phyloP scores from a whole-genome alignment of 495 filamentous ascomycete species.

The Rusavskia elegans region DNA sequence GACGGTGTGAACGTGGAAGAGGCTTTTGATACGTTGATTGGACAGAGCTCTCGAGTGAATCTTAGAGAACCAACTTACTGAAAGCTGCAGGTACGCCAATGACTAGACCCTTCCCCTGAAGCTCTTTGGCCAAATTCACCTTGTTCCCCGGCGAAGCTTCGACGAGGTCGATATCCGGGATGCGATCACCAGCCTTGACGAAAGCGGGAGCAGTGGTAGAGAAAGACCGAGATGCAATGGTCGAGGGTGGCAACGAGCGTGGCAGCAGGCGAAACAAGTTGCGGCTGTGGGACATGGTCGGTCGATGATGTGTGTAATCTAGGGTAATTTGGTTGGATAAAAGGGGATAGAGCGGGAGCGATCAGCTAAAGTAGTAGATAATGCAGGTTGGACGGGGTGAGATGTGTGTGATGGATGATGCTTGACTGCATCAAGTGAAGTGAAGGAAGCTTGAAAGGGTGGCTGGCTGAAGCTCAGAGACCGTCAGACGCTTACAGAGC shows the following conservation, averaged over 20 bases:
- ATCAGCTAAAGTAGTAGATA: background rate
- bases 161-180: conserved; percentile 47
- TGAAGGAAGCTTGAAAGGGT: background rate
- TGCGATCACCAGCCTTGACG: conserved; percentile 42
- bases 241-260: background rate
- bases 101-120: conserved; percentile 58
- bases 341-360: background rate
- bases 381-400: background rate
- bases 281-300: conserved; percentile 5
- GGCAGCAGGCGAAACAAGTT: background rate
- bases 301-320: background rate
- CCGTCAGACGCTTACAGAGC: too few relatives aligned
- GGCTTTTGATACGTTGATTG: background rate
- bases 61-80: conserved; percentile 30
- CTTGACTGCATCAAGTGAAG: background rate
- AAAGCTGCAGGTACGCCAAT: conserved; percentile 87
- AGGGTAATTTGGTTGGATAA: background rate
- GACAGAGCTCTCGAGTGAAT: background rate
- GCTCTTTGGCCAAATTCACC: conserved; percentile 66
- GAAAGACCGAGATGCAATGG: conserved; percentile 2
- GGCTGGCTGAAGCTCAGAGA: background rate
- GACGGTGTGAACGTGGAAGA: background rate
- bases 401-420: background rate
- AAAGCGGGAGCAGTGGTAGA: conserved; percentile 21
- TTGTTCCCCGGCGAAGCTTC: conserved; percentile 59